Evolutionary conservation across 208 protist genomes (phyloP), one percentile per base, ranked within the genome.

Genomic region (Trypanosoma rangeli): DNA sequence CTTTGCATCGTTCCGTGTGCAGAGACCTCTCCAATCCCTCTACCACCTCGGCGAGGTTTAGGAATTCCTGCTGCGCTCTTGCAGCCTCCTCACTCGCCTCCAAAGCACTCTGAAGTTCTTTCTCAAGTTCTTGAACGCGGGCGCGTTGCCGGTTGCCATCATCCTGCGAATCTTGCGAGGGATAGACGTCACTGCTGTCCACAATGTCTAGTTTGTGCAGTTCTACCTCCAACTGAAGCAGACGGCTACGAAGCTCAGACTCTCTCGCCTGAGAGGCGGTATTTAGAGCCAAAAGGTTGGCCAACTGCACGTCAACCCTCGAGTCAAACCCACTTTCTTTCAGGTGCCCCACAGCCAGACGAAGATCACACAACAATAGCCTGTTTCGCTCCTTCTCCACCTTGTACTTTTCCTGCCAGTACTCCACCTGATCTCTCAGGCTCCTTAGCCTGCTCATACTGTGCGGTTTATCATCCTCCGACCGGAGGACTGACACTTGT

Each of bases 341-440:
- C 57, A 72, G 18, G 31, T 29, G 10, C 1, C 59, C 48, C 3
- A 33, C 22, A 9, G 50, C 24, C 39, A 37, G 12, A 55, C 48
- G 42, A 59, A 72, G 49, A 72, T 58, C 48, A 50, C 24, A n/a
- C 20, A 72, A 24, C 37, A 72, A 50, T 15, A 72, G 5, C 18
- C 10, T n/a, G 26, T 72, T 72, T 1, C 67, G 42, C 46, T 64
- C 57, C 24, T 29, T 72, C 49, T 72, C 67, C 26, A 50, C 29
- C 22, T 48, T 48, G 35, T 57, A 72, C 39, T 64, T 63, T 58
- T 72, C 48, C 3, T 31, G 37, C 67, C 67, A 72, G 48, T 59
- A 72, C 15, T 58, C 57, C 35, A 56, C 24, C 35, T 49, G 33
- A 1, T 72, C 57, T 26, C 15, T n/a, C 7, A 20, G 12, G 22